These are phyloP conservation scores for Chondrostereum purpureum DNA, from an alignment of 1,284 basidiomycete species.

Conservation along the genomic window DNA sequence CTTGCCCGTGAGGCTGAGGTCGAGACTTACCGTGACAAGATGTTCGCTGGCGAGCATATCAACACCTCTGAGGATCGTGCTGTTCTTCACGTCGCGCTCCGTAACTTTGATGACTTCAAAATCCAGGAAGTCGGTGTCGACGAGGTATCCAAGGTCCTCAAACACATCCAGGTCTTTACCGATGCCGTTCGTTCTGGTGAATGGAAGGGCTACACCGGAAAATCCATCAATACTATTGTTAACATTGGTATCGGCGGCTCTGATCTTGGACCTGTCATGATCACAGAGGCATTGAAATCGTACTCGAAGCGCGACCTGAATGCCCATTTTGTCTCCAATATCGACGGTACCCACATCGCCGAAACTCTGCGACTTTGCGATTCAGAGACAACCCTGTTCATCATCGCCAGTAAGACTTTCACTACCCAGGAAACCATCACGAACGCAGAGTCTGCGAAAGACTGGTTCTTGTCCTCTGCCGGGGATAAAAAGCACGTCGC, in stretches of 20 bases:
- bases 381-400: conserved; percentile 94
- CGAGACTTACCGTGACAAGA: conserved; percentile 82
- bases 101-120: conserved; percentile 74
- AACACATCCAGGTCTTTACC: conserved; percentile 90
- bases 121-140: conserved; percentile 78
- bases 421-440: conserved; percentile 99
- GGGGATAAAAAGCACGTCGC: conserved; percentile 89
- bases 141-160: conserved; percentile 80
- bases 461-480: conserved; percentile 88
- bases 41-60: conserved; percentile 96
- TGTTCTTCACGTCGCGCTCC: conserved; percentile 91
- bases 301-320: conserved; percentile 88
- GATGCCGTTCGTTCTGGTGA: conserved; percentile 79
- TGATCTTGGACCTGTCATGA: conserved; percentile 98
- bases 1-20: conserved; percentile 85
- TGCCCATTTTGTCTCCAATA: conserved; percentile 93
- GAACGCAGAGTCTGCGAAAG: conserved; percentile 89
- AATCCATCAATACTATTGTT: conserved; percentile 89
- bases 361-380: conserved; percentile 82
- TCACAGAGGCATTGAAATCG: conserved; percentile 92
- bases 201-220: conserved; percentile 98
- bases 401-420: conserved; percentile 97
- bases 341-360: conserved; percentile 96
- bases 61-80: conserved; percentile 97
- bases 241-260: conserved; percentile 99